Evolutionary conservation across 2,329 filamentous ascomycete species (phyloP), one percentile per base, ranked within the genome.

Genomic region (Hirsutella thompsonii): DNA sequence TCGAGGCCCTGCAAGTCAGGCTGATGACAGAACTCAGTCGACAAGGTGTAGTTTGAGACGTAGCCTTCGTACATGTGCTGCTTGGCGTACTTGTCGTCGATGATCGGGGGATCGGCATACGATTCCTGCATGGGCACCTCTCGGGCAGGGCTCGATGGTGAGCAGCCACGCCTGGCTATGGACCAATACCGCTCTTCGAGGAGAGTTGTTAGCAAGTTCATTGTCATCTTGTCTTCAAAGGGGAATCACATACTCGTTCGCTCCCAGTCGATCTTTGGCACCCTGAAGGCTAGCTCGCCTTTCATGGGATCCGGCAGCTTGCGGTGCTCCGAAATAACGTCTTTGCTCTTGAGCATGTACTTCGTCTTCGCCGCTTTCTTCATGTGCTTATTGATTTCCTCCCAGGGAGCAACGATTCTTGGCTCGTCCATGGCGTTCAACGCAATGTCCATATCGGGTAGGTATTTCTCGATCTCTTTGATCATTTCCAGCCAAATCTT

Each of bases 371-470:
- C 61, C 28, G 76, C 76, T 43, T 67, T 66, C 36, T 62, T 55
- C 58, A 83, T 66, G 42, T 72, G 68, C 1, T 56, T 55, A 20
- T 73, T 59, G 39, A 83, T 70, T 5, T 76, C 69, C 51, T 83
- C 77, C 68, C 71, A 81, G 3, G 77, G 70, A 2, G 75, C 72
- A 11, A 82, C 68, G 8, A 83, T 52, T 20, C 79, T 66, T 32
- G 79, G 79, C 52, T 83, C 78, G 49, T 83, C 79, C 69, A 82
- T 76, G 26, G 72, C 66, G 47, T 83, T 83, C 44, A 82, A 64
- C 0, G 79, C 69, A 43, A 83, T 67, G 45, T 82, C 78, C 71
- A 83, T 77, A 49, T 83, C 78, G 2, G 79, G 79, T 14, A 83
- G 60, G 41, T 73, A 44, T 32, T 70, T 59, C 46, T 72, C 66